These are phyloP conservation scores for Hygrophorus russula DNA, from an alignment of 768 basidiomycete genomes.

Conservation along the genomic window DNA sequence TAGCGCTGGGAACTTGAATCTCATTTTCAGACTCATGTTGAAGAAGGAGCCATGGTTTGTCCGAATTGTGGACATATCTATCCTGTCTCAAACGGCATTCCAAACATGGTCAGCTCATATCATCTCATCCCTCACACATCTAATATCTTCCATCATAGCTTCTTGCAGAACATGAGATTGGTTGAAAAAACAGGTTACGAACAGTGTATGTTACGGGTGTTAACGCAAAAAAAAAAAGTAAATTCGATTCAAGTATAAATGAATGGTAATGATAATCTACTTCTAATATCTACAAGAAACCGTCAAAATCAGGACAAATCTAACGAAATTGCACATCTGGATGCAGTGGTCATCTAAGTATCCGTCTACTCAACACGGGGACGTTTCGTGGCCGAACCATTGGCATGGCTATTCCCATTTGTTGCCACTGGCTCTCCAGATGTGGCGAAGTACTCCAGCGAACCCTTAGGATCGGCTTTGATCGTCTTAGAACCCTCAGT, in stretches of 20 bases:
- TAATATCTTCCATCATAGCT: conserved; percentile 35
- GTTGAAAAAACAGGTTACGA: conserved; percentile 20
- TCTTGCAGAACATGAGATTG: conserved; percentile 86
- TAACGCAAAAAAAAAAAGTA: no score
- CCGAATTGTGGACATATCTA: conserved; percentile 87
- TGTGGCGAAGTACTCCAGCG: conserved; percentile 62
- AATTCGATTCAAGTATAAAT: no score
- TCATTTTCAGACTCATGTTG: conserved; percentile 67
- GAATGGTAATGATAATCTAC: no score
- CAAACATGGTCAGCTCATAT: conserved; percentile 74
- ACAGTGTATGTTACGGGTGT: no score
- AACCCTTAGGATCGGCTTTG: conserved; percentile 64
- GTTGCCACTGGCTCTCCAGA: conserved; percentile 13
- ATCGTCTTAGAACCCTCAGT: conserved; percentile 71
- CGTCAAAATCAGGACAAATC: no score
- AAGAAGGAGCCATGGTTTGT: conserved; percentile 90
- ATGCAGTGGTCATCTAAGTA: not conserved
- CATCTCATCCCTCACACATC: not conserved
- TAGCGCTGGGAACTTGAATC: conserved; percentile 1
- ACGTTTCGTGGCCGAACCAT: conserved; percentile 39
- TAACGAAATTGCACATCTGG: not conserved
- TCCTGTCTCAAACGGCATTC: conserved; percentile 87
- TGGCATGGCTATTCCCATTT: conserved; percentile 11
- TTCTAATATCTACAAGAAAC: no score
- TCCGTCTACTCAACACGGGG: conserved; percentile 35